phyloP scores from a whole-genome alignment of 1,284 basidiomycete species.

The Trametes hirsuta region DNA sequence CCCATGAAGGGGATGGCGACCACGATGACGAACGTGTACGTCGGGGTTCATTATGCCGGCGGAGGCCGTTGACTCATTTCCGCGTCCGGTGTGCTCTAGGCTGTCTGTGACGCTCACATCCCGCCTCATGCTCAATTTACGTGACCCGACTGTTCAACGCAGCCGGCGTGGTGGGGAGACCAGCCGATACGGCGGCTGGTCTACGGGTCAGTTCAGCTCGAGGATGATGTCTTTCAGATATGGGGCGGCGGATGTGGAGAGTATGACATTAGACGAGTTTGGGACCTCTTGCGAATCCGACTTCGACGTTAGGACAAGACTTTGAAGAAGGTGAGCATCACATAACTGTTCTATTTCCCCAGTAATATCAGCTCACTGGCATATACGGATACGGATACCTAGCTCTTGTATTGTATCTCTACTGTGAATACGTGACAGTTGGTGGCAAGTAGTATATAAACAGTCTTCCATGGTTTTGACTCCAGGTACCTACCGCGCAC shows the following conservation, averaged over 20 bases:
- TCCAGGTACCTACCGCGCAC: no score
- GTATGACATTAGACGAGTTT: constrained; percentile 6
- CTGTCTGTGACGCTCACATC: constrained; percentile 19
- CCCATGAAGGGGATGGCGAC: constrained; percentile 20
- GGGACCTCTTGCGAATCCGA: neutral
- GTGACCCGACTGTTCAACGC: constrained; percentile 14
- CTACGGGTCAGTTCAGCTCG: constrained; percentile 18
- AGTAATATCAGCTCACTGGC: no score
- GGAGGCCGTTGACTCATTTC: no score
- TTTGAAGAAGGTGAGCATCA: neutral
- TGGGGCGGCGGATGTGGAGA: constrained; percentile 7
- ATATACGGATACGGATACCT: no score
- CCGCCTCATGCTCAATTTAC: constrained; percentile 22
- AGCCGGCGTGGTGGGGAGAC: neutral
- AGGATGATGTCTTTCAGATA: constrained; percentile 17
- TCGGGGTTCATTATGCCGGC: no score
- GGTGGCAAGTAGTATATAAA: no score
- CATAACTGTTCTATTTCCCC: neutral
- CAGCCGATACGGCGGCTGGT: constrained; percentile 9
- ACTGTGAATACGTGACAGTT: no score
- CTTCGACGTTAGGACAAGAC: neutral
- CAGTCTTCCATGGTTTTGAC: no score
- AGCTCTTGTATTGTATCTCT: no score
- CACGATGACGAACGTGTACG: constrained; percentile 19
- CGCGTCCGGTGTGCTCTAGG: neutral